Conservation (phyloP, 495 filamentous ascomycete species). For the Penicillium samsonianum region DNA sequence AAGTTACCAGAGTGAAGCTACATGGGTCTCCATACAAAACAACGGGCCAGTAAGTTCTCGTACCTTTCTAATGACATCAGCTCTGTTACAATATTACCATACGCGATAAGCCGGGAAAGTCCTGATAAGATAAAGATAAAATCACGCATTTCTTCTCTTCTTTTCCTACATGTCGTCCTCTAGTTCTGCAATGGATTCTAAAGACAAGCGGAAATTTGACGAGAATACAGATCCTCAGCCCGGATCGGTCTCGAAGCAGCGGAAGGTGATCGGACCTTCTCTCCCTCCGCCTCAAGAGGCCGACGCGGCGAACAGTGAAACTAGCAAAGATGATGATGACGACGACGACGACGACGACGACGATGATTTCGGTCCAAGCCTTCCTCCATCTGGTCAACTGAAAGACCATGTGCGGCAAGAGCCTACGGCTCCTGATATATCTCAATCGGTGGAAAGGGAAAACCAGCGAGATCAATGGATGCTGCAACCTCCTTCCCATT, state of each 20-base stretch:
- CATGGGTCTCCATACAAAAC: no score
- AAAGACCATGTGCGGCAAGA: constrained; percentile 18
- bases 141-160: no score
- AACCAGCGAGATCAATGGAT: constrained; percentile 87
- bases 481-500: constrained; percentile 74
- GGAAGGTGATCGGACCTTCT: constrained; percentile 39
- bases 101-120: no score
- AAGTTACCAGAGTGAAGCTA: no score
- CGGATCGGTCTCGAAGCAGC: constrained; percentile 16
- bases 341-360: constrained; percentile 53
- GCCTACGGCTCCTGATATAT: constrained; percentile 3
- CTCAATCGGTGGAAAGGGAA: constrained; percentile 21
- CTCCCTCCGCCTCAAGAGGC: constrained; percentile 28
- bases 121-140: no score
- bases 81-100: no score
- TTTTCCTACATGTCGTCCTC: no score
- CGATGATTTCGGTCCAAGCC: constrained; percentile 75
- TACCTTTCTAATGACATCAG: no score
- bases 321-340: constrained; percentile 34
- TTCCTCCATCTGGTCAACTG: constrained; percentile 55
- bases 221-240: background rate
- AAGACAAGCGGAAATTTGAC: constrained; percentile 24
- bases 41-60: no score
- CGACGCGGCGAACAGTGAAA: constrained; percentile 30
- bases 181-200: constrained; percentile 9